Evolutionary conservation across 2,329 filamentous ascomycete genomes (phyloP), one percentile per base, ranked within the genome.

Genomic region (Cladosporium sphaerospermum): DNA sequence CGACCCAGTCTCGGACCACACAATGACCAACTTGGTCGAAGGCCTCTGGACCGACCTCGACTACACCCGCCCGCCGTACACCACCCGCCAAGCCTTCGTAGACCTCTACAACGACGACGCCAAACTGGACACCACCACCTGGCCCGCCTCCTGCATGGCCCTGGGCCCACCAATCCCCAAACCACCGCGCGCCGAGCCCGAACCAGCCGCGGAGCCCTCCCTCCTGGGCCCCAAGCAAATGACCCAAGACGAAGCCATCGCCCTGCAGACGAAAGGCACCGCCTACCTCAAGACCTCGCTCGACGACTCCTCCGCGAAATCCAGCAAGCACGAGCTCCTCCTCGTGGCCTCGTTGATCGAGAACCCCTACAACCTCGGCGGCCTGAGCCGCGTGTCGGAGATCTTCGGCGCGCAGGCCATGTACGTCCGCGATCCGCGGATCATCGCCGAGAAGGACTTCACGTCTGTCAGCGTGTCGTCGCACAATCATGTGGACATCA

Each of bases 241-340:
- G 34, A 45, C 45, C 8, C 41, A 49, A 44, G 43, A 47, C 41
- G 46, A 58, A 48, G 54, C 59, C 7, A 57, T 61, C 18, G 63
- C 74, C n/a, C 70, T 78, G 32, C 77, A 79, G 64, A 79, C 76
- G 5, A 79, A 79, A 66, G 71, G 70, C 44, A 65, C 70, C n/a
- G 66, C 70, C 14, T 74, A 73, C 62, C 73, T 75, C 37, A 57
- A 64, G 55, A 61, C 61, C 48, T 66, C 55, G 60, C 61, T 44
- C 31, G 40, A 37, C 48, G 48, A 51, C n/a, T 39, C 60, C 58
- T 46, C 5, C 16, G 9, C 41, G 5, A 13, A 40, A 33, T 42
- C 44, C 5, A 8, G 62, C 62, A 23, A 64, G 64, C 52, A 60
- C 18, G 64, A 68, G 23, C 67, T 78, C 45, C 68, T 78, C 45